Percentiles rank a stretch among this genome's conserved stretches.
Conservation (phyloP, 306 rosid species). For the Lathyrus aphaca region DNA sequence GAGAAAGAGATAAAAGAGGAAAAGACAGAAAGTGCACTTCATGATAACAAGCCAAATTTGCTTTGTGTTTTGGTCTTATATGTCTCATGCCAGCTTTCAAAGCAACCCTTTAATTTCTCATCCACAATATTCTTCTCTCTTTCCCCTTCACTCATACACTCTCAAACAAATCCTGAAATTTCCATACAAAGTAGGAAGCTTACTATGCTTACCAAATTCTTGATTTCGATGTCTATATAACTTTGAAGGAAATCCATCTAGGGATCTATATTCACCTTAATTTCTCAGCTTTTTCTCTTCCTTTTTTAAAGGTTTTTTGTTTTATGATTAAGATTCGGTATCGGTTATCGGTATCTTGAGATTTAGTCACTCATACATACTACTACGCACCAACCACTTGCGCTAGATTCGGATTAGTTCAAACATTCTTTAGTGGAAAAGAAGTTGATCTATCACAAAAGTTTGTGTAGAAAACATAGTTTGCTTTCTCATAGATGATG, state of each 20-base stretch:
- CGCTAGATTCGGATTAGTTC: neutral
- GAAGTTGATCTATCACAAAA: too few species aligned
- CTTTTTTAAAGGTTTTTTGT: conserved; percentile 15
- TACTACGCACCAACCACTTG: neutral
- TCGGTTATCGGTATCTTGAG: neutral
- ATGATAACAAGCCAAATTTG: conserved; percentile 62
- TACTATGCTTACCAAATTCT: conserved; percentile 22
- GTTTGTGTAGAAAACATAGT: neutral
- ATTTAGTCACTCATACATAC: neutral
- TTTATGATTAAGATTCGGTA: neutral
- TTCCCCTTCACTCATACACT: conserved; percentile 32
- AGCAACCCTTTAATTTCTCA: conserved; percentile 53
- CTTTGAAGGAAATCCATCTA: conserved; percentile 36
- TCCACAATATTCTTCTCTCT: conserved; percentile 53
- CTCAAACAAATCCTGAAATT: conserved; percentile 39
- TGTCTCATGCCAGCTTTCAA: conserved; percentile 53
- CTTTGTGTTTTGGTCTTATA: conserved; percentile 69
- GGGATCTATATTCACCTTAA: conserved; percentile 25
- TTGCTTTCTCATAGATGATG: conserved; percentile 43
- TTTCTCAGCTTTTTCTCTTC: conserved; percentile 28
- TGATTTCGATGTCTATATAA: neutral
- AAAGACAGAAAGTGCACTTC: conserved; percentile 87
- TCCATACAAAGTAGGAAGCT: conserved; percentile 25
- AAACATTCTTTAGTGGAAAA: neutral
- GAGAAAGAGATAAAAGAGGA: conserved; percentile 46